A percentile compares a stretch with the other conserved stretches of the same genome.
phyloP scores from a whole-genome alignment of 169 alveolate genomes.

The Eimeria maxima region DNA sequence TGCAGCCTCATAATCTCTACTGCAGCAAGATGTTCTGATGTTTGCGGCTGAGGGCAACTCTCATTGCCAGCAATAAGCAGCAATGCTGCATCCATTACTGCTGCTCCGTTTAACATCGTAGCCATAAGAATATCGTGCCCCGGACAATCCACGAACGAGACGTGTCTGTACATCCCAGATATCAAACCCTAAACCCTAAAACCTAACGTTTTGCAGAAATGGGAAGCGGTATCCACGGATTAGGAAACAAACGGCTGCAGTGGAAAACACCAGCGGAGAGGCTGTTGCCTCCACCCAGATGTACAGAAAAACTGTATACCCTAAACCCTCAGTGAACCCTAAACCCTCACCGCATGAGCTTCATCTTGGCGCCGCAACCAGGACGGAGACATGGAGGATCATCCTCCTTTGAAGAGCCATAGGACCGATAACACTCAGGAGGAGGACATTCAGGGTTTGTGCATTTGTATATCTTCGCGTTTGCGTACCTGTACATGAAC shows the following conservation, averaged over 20 bases:
- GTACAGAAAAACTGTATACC: background rate
- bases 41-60: conserved; percentile 98
- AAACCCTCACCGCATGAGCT: conserved; percentile 85
- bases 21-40: conserved; percentile 99
- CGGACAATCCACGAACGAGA: conserved; percentile 99
- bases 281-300: no score
- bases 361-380: conserved; percentile 92
- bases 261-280: no score
- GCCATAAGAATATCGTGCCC: conserved; percentile 99
- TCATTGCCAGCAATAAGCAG: conserved; percentile 95
- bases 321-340: conserved; percentile 15
- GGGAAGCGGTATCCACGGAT: no score
- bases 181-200: background rate
- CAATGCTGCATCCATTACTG: conserved; percentile 99
- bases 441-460: conserved; percentile 97
- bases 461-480: conserved; percentile 99
- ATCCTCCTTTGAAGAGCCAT: conserved; percentile 96
- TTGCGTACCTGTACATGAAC: conserved; percentile 94
- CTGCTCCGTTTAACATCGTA: conserved; percentile 99
- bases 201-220: no score
- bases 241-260: no score
- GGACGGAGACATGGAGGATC: conserved; percentile 95
- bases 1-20: conserved; percentile 99
- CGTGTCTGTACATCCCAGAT: conserved; percentile 91
- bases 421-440: conserved; percentile 97